Evolutionary conservation across 805 yeast species (phyloP).

Genomic region (Brettanomyces anomalus): DNA sequence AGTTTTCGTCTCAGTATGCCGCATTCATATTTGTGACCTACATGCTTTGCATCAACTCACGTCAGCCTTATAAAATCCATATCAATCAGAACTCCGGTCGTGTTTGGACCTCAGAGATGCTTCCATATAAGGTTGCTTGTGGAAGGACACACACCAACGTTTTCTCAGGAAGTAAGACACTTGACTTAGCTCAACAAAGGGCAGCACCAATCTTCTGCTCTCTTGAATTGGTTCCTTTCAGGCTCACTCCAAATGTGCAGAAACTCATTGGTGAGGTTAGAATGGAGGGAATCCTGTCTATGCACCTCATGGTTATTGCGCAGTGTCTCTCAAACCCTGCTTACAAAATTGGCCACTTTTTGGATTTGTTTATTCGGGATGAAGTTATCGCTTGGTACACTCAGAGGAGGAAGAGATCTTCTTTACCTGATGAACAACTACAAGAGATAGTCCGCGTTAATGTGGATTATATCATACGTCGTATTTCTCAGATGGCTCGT

Average conservation of each 20-base stretch:
- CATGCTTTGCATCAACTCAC: slow-evolving; percentile 85
- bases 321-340: slow-evolving; percentile 87
- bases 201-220: slow-evolving; percentile 82
- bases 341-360: slow-evolving; percentile 80
- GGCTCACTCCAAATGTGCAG: slow-evolving; percentile 94
- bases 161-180: slow-evolving; percentile 31
- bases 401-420: slow-evolving; percentile 74
- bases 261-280: slow-evolving; percentile 90
- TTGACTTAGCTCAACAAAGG: slow-evolving; percentile 41
- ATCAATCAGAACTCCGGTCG: slow-evolving; percentile 75
- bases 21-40: slow-evolving; percentile 87
- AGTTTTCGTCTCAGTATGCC: slow-evolving; percentile 91
- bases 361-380: slow-evolving; percentile 92
- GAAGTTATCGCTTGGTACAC: slow-evolving; percentile 93
- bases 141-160: slow-evolving; percentile 32
- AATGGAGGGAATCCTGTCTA: slow-evolving; percentile 83
- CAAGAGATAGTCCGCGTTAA: slow-evolving; percentile 82
- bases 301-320: slow-evolving; percentile 76
- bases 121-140: slow-evolving; percentile 74
- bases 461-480: slow-evolving; percentile 74
- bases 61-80: slow-evolving; percentile 91
- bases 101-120: slow-evolving; percentile 92
- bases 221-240: slow-evolving; percentile 89
- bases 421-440: slow-evolving; percentile 66
- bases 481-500: slow-evolving; percentile 64